Evolutionary conservation across 192 early-diverging fungal species (phyloP), one percentile per base, ranked within the genome.

Genomic region (Podila epigama): DNA sequence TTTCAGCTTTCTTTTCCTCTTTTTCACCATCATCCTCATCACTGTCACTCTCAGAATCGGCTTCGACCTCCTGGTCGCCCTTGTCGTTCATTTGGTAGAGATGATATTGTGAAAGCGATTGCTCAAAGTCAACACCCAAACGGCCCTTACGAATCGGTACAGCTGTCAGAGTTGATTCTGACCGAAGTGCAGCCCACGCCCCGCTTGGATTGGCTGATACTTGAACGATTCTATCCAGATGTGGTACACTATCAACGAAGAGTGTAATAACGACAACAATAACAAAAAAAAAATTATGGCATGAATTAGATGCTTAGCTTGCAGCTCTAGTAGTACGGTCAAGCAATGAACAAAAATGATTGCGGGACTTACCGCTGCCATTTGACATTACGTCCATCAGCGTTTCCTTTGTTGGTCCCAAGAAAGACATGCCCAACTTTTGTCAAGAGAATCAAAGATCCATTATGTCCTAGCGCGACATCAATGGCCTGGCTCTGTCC

Each of bases 391-490:
- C 66, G 59, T 11, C 73, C 73, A 11, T 64, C 0, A 3, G 61
- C 31, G 18, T 22, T 58, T 9, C 73, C 66, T 50, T 77, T 77
- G 53, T 77, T 77, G 27, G 66, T 79, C 9, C 92, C 91, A 22
- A 87, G 65, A 63, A 83, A 94, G 1, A 89, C 91, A 69, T 90
- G 86, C 1, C 93, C 91, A 4, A 75, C 78, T 9, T 67, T 69
- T 15, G 93, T 94, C n/a, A 75, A 70, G n/a, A 93, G 66, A 51
- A 93, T 75, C 0, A 93, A 70, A 6, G 84, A 84, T 0, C 86
- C 87, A 64, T 93, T 85, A 44, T 92, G 88, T 4, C 92, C 92
- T 32, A 94, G 79, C 9, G 87, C 85, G 37, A 89, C 84, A 69
- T 92, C 88, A 1, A 58, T 63, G 25, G 86, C 85, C 10, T 65